Percentiles rank a stretch among this genome's conserved stretches.
Conservation (phyloP, 371 early-diverging fungal genomes). For the Hamiltosporidium tvaerminnensis region DNA sequence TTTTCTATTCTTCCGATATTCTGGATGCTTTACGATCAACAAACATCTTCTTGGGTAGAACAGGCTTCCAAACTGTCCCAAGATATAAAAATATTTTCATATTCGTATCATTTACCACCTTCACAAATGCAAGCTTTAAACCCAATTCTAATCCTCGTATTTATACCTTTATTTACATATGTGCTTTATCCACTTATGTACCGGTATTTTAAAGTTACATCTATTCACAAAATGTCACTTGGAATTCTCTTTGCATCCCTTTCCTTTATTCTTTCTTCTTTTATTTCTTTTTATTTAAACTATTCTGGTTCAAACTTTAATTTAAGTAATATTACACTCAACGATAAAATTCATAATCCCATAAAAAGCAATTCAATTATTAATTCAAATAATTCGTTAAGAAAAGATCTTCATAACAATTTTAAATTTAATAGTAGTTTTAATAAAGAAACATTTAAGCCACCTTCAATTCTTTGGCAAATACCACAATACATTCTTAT, state of each 20-base stretch:
- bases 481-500: constrained; percentile 58
- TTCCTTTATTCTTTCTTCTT: constrained; percentile 31
- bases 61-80: constrained; percentile 48
- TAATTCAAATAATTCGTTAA: too few species aligned
- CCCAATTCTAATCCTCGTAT: constrained; percentile 54
- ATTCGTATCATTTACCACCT: constrained; percentile 21
- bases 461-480: constrained; percentile 53
- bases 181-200: constrained; percentile 53
- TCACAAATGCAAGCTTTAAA: constrained; percentile 53
- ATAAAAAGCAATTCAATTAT: constrained; percentile 5
- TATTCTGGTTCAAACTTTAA: constrained; percentile 47
- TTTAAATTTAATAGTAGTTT: constrained; percentile 12
- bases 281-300: constrained; percentile 50
- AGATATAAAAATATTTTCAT: constrained; percentile 7
- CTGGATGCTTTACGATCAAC: constrained; percentile 55
- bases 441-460: constrained; percentile 22
- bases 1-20: constrained; percentile 42
- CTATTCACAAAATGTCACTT: constrained; percentile 53
- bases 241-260: constrained; percentile 38
- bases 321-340: constrained; percentile 51
- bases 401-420: constrained; percentile 4
- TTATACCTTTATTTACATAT: constrained; percentile 56
- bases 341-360: constrained; percentile 37
- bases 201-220: constrained; percentile 42
- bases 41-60: constrained; percentile 51